Conservation (phyloP, 2,329 filamentous ascomycete species). For the Colletotrichum magnum region DNA sequence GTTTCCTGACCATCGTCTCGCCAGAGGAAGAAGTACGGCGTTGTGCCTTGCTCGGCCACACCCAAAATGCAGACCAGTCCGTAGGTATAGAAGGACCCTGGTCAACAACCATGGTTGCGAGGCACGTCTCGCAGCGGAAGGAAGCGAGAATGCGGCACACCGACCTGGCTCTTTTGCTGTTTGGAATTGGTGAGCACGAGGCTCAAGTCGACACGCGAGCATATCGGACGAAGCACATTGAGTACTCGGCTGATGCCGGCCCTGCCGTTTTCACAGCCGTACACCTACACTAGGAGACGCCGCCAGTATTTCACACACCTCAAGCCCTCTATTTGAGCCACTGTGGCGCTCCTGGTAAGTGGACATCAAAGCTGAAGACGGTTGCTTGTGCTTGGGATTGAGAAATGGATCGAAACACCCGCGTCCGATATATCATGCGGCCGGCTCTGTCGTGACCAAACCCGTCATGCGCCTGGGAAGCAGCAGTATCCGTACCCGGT, state of each 20-base stretch:
- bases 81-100: too few species aligned
- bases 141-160: neutral
- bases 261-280: neutral
- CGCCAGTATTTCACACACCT: neutral
- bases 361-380: slow-evolving; percentile 19
- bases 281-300: neutral
- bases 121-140: neutral
- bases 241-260: neutral
- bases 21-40: neutral
- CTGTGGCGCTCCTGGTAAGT: neutral
- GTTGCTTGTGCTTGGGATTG: slow-evolving; percentile 4
- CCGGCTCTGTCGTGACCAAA: neutral
- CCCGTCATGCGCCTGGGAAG: neutral
- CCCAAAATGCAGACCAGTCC: too few species aligned
- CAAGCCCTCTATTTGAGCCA: neutral
- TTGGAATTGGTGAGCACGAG: slow-evolving; percentile 21
- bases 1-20: slow-evolving; percentile 1
- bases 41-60: too few species aligned
- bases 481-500: neutral
- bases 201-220: slow-evolving; percentile 9
- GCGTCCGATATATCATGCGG: neutral
- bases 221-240: slow-evolving; percentile 18
- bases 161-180: neutral
- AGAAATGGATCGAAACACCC: slow-evolving; percentile 10
- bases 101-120: neutral